A percentile compares a stretch with the other conserved stretches of the same genome.
Conservation (phyloP, 2,329 filamentous ascomycete species). For the Zasmidium cellare region DNA sequence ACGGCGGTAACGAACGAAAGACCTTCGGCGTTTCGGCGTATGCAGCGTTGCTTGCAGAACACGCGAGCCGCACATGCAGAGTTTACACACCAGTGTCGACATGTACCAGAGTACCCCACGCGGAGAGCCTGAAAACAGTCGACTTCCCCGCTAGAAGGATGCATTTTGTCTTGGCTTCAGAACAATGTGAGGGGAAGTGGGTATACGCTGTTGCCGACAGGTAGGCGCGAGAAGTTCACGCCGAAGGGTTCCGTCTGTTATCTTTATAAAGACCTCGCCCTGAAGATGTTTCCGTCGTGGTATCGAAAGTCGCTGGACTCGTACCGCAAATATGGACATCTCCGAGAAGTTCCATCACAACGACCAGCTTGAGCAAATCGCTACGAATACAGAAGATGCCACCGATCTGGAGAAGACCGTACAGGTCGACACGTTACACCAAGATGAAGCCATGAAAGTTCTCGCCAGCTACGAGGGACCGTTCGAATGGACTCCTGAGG, state of each 20-base stretch:
- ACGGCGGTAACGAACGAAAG: too few relatives aligned
- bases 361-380: conserved; percentile 4
- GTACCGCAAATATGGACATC: not conserved
- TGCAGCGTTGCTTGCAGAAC: not conserved
- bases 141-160: not conserved
- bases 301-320: not conserved
- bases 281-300: not conserved
- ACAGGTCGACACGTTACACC: conserved; percentile 10
- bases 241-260: not conserved
- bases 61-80: not conserved
- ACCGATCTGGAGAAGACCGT: conserved; percentile 5
- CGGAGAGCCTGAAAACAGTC: not conserved
- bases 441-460: conserved; percentile 12
- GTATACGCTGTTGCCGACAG: not conserved
- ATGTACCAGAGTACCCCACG: not conserved
- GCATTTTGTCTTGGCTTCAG: not conserved
- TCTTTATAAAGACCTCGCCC: not conserved
- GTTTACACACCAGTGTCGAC: not conserved
- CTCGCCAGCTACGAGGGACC: conserved; percentile 6
- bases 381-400: conserved; percentile 5
- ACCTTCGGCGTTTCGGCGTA: not conserved
- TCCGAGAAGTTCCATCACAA: not conserved
- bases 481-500: conserved; percentile 41
- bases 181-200: not conserved
- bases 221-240: too few relatives aligned